Conservation (phyloP, 306 rosid genomes). For the Leucaena leucocephala region DNA sequence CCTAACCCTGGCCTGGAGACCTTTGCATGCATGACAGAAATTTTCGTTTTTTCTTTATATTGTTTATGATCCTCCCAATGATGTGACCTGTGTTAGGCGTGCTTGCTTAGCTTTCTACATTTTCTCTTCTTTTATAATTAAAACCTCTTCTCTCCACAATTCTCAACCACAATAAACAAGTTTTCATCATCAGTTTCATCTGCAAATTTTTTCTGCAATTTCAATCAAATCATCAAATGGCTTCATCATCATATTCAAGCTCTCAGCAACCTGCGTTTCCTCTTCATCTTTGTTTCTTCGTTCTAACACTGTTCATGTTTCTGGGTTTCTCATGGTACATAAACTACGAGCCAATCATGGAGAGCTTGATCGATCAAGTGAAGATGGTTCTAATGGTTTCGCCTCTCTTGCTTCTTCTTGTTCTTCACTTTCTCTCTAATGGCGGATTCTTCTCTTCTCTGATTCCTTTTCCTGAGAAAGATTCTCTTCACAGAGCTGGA, state of each 20-base stretch:
- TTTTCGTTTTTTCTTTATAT: background rate
- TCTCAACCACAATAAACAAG: background rate
- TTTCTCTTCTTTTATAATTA: background rate
- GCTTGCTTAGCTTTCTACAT: background rate
- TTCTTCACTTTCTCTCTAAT: conserved; percentile 56
- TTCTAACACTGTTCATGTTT: conserved; percentile 56
- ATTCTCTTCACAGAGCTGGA: conserved; percentile 65
- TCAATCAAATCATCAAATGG: background rate
- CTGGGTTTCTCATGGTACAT: conserved; percentile 66
- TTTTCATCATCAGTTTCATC: no score
- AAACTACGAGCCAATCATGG: conserved; percentile 64
- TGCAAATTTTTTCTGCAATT: no score
- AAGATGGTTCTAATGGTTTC: conserved; percentile 63
- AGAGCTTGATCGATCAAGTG: conserved; percentile 58
- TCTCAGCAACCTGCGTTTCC: conserved; percentile 52
- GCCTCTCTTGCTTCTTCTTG: conserved; percentile 58
- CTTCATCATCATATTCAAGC: conserved; percentile 15
- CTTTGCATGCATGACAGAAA: background rate
- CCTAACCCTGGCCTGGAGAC: background rate
- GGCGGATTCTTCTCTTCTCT: conserved; percentile 35
- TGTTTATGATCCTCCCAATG: background rate
- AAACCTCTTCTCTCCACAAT: background rate
- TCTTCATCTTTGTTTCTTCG: conserved; percentile 58
- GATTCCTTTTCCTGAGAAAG: conserved; percentile 57
- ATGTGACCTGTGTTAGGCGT: background rate